Conservation (phyloP, 1,139 yeast genomes). For the Sugiyamaella neomexicana region DNA sequence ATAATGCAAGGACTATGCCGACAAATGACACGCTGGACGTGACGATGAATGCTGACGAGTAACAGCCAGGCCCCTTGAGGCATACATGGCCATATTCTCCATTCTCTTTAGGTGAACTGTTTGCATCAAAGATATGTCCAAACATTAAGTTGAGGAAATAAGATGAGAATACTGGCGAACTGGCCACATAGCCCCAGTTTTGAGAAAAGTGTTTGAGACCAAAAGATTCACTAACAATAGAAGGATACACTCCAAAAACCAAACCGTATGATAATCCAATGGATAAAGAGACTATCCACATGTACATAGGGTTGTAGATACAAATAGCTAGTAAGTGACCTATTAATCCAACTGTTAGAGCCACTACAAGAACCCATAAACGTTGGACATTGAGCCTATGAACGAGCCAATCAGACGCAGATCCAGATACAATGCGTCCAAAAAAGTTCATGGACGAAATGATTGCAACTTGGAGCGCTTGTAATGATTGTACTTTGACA, state of each 20-base stretch:
- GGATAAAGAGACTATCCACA: slow-evolving; percentile 53
- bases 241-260: slow-evolving; percentile 74
- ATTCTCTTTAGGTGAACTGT: slow-evolving; percentile 26
- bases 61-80: slow-evolving; percentile 33
- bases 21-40: slow-evolving; percentile 42
- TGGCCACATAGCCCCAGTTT: slow-evolving; percentile 65
- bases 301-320: slow-evolving; percentile 40
- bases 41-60: slow-evolving; percentile 32
- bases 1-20: slow-evolving; percentile 38
- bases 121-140: slow-evolving; percentile 40
- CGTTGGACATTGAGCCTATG: slow-evolving; percentile 55
- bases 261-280: slow-evolving; percentile 75
- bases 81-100: slow-evolving; percentile 30
- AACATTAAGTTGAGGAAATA: slow-evolving; percentile 39
- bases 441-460: slow-evolving; percentile 62
- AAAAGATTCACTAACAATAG: slow-evolving; percentile 69
- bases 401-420: slow-evolving; percentile 57
- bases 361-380: slow-evolving; percentile 62
- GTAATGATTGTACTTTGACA: slow-evolving; percentile 44
- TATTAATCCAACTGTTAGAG: slow-evolving; percentile 45
- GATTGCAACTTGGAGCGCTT: slow-evolving; percentile 70
- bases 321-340: slow-evolving; percentile 34
- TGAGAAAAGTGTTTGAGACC: slow-evolving; percentile 70
- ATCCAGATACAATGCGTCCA: slow-evolving; percentile 67
- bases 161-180: slow-evolving; percentile 40